Evolutionary conservation across 345 rosid genomes (phyloP).

Genomic region (Pugionium cornutum): DNA sequence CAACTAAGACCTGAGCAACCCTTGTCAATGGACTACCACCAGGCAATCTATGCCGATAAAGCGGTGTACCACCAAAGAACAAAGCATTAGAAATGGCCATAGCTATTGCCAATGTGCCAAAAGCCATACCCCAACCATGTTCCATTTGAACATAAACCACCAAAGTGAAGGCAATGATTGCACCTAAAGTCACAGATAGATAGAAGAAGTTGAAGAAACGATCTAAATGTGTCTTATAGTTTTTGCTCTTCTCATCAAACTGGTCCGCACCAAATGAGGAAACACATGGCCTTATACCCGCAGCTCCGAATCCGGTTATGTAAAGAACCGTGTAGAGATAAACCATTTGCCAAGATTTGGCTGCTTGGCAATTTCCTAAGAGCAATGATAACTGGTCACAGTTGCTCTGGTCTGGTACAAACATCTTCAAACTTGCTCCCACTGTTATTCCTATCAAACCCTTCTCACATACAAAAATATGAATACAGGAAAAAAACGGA

Average conservation of each 20-base stretch:
- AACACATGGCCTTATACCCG: constrained; percentile 93
- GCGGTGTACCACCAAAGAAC: constrained; percentile 82
- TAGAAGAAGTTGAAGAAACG: constrained; percentile 95
- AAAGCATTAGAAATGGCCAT: constrained; percentile 80
- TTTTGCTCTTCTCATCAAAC: constrained; percentile 73
- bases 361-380: constrained; percentile 65
- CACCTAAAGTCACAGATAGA: constrained; percentile 79
- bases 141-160: constrained; percentile 84
- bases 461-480: constrained; percentile 42
- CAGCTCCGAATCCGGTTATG: constrained; percentile 82
- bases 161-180: constrained; percentile 81
- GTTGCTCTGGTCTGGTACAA: constrained; percentile 61
- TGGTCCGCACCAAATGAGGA: constrained; percentile 98
- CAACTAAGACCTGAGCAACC: constrained; percentile 83
- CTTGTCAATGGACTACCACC: constrained; percentile 95
- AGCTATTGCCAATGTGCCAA: constrained; percentile 80
- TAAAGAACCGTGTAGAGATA: constrained; percentile 77
- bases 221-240: constrained; percentile 79
- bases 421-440: constrained; percentile 59
- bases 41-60: constrained; percentile 89
- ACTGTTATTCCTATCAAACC: constrained; percentile 89
- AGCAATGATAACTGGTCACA: constrained; percentile 69
- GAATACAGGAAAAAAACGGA: neutral
- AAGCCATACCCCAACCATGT: constrained; percentile 85
- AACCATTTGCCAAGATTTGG: constrained; percentile 83